Percentiles rank a stretch among this genome's conserved stretches.
phyloP scores from a whole-genome alignment of 108 stramenopile species.

The Discostella pseudostelligera region DNA sequence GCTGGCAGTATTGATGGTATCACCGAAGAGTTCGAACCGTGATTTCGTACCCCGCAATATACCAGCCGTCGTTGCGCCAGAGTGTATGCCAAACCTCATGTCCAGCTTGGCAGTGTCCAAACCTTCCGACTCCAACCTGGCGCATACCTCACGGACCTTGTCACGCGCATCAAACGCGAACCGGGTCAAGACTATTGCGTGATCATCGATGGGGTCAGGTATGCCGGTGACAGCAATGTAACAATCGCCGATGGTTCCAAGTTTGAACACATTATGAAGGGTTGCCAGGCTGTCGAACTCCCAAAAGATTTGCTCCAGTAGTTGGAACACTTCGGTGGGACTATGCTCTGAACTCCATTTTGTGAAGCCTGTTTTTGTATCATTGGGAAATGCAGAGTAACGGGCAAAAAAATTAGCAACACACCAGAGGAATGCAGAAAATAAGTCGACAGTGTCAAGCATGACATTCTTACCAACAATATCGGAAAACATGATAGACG shows the following conservation, averaged over 20 bases:
- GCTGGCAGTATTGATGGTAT: conserved; percentile 64
- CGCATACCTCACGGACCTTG: conserved; percentile 44
- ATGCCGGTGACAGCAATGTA: conserved; percentile 66
- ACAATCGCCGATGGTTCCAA: conserved; percentile 56
- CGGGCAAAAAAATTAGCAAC: background rate
- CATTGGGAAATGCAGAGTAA: background rate
- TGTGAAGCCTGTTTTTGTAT: conserved; percentile 48
- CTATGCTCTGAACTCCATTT: conserved; percentile 55
- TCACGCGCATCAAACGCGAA: conserved; percentile 47
- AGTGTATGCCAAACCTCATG: conserved; percentile 59
- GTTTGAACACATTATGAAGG: conserved; percentile 39
- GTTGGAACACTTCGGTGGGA: conserved; percentile 54
- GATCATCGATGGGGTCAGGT: conserved; percentile 53
- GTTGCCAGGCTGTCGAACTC: conserved; percentile 56
- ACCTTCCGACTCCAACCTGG: conserved; percentile 45
- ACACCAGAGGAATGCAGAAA: too few relatives aligned
- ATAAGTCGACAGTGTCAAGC: too few relatives aligned
- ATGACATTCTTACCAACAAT: conserved; percentile 50
- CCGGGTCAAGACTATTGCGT: conserved; percentile 45
- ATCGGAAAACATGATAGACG: conserved; percentile 74
- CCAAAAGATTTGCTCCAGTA: conserved; percentile 56
- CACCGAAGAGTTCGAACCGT: conserved; percentile 61
- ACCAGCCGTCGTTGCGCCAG: conserved; percentile 60
- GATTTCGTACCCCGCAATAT: conserved; percentile 59
- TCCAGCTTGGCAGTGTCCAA: conserved; percentile 55